phyloP scores from a whole-genome alignment of 352 stramenopile species.

The Globisporangium echinulatum region DNA sequence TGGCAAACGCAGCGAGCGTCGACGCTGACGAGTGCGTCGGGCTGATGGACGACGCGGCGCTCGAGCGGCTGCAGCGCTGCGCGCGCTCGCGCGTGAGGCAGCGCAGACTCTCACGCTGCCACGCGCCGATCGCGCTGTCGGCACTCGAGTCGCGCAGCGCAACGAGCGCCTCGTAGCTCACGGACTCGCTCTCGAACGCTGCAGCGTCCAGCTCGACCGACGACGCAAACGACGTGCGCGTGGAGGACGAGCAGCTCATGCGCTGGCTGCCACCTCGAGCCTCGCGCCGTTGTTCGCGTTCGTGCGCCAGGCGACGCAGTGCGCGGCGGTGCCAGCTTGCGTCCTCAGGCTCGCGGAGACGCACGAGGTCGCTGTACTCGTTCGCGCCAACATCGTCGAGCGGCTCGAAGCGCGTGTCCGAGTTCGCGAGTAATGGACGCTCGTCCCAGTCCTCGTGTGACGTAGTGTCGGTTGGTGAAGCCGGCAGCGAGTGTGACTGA shows the following conservation, averaged over 20 bases:
- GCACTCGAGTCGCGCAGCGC: constrained; percentile 15
- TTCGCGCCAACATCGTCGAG: background rate
- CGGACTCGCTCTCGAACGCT: constrained; percentile 1
- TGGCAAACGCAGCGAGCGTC: constrained; percentile 20
- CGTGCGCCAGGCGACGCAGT: constrained; percentile 29
- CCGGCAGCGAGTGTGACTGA: too few species aligned
- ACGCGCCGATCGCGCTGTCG: constrained; percentile 16
- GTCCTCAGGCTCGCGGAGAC: constrained; percentile 19
- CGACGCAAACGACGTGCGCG: constrained; percentile 10
- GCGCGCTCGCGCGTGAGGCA: constrained; percentile 29
- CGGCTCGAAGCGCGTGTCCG: background rate
- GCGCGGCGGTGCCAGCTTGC: constrained; percentile 24
- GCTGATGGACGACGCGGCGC: constrained; percentile 2
- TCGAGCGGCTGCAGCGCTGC: constrained; percentile 9
- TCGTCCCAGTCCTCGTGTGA: background rate
- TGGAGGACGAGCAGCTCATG: background rate
- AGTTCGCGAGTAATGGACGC: background rate
- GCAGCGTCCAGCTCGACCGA: constrained; percentile 6
- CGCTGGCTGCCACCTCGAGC: constrained; percentile 1
- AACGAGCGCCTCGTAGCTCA: constrained; percentile 24
- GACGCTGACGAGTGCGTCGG: constrained; percentile 26
- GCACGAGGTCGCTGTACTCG: constrained; percentile 33
- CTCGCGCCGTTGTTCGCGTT: constrained; percentile 24
- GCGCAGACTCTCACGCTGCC: constrained; percentile 25
- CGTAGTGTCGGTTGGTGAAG: too few species aligned